Evolutionary conservation across 163 green algal genomes (phyloP), one percentile per base, ranked within the genome.

Genomic region (Volvox carteri): DNA sequence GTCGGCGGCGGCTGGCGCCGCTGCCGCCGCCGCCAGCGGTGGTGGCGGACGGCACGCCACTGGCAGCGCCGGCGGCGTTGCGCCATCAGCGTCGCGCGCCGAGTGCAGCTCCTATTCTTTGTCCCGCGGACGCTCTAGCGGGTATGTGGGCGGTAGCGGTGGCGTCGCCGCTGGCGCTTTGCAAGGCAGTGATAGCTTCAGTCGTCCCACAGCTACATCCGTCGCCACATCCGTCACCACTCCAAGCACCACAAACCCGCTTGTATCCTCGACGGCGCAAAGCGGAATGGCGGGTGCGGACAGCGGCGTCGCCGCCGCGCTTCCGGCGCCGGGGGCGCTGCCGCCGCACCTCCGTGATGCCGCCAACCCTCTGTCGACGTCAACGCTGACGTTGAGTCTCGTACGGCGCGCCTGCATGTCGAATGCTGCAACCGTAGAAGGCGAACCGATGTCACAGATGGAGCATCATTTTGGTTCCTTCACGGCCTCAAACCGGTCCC

Each of bases 171-270:
- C 70, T 33, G 9, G 41, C 39, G 70, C 70, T n/a, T n/a, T 75
- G 65, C 19, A 54, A 21, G 39, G 70, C 6, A 58, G 70, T 39
- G 70, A 78, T 39, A 78, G 70, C 70, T 78, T 78, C 70, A 78
- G 39, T 21, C 39, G 37, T 16, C 70, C 70, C 41, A 78, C 70
- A 21, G 56, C 70, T 42, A 21, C 19, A n/a, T n/a, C n/a, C 14
- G 56, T 39, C 70, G 25, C 44, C 18, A 78, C 65, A 75, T 9
- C 14, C 70, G 39, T 23, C 56, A n/a, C 70, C 70, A 78, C 70
- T 21, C 41, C 41, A 14, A 78, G 70, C 16, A 19, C 41, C 2
- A 56, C 70, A 2, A 56, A 56, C 39, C 14, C 70, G 25, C 42
- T 58, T 21, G 33, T 75, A 23, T 30, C 25, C 8, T 75, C 65